A percentile compares a stretch with the other conserved stretches of the same genome.
Conservation (phyloP, 2,329 filamentous ascomycete species). For the Magnaporthiopsis incrustans region DNA sequence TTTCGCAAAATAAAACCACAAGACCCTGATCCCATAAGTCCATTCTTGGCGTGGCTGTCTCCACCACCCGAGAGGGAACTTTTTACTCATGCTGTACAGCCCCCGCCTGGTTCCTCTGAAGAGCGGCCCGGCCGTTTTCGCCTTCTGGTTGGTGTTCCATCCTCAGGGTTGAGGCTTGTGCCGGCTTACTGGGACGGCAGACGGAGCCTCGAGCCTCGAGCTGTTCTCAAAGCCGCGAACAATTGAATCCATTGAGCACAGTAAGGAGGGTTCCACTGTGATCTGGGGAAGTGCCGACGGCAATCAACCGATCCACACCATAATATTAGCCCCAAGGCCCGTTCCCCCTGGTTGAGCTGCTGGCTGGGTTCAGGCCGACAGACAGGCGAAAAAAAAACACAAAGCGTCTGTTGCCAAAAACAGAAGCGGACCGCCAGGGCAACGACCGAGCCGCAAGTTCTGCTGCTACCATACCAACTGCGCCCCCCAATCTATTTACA, state of each 20-base stretch:
- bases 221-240: not conserved
- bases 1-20: not conserved
- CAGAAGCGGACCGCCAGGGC: not conserved
- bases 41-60: not conserved
- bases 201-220: not conserved
- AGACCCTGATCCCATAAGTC: not conserved
- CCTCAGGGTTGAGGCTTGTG: not conserved
- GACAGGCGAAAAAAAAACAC: not conserved
- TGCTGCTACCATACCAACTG: not conserved
- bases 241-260: not conserved
- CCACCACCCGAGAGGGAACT: not conserved
- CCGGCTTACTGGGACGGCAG: not conserved
- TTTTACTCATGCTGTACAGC: not conserved
- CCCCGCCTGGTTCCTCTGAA: no score
- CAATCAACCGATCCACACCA: not conserved
- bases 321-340: not conserved
- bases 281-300: not conserved
- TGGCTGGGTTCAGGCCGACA: not conserved
- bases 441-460: not conserved
- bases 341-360: not conserved
- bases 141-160: not conserved
- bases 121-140: not conserved
- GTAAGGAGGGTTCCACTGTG: not conserved
- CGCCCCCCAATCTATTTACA: not conserved
- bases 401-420: not conserved